Base-by-base conservation (phyloP, 768 basidiomycete genomes). In the Austroboletus eburneus region DNA sequence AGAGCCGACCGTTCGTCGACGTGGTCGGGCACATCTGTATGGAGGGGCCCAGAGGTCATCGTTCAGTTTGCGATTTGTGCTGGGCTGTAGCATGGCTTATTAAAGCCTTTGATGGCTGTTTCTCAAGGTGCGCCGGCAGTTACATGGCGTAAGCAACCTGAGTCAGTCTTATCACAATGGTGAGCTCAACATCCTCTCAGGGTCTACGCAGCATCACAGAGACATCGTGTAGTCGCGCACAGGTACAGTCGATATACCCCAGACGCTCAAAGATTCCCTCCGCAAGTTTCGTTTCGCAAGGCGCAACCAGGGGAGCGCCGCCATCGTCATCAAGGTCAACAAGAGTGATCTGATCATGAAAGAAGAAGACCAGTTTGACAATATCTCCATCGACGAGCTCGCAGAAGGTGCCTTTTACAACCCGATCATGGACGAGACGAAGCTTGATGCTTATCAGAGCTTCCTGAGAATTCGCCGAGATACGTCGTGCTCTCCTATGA, bases 171-270 rank as follows among this genome's bases (percentile, higher is more conserved):
- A n/a, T n/a, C 25, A 27, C 49, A 22, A 58, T 64, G 59, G 61
- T 62, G 48, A 59, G 56, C 47, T 45, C 24, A 43, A 49, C 39
- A 22, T 22, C 9, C 39, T 5, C 29, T n/a, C n/a, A n/a, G n/a
- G n/a, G n/a, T n/a, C n/a, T n/a, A n/a, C n/a, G n/a, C n/a, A n/a
- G n/a, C n/a, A n/a, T n/a, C n/a, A n/a, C n/a, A n/a, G n/a, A n/a
- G n/a, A n/a, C n/a, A n/a, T n/a, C n/a, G n/a, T n/a, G n/a, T n/a
- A n/a, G n/a, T n/a, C n/a, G n/a, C n/a, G n/a, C n/a, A n/a, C n/a
- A n/a, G n/a, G n/a, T n/a, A 91, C 89, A 39, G 91, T 95, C 45
- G 92, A 94, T 62, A 91, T 93, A 58, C 88, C 89, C 0, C 75
- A 83, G 55, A 72, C 75, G 38, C 76, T 94, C 65, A 88, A 87